These are phyloP conservation scores for Funneliformis caledonium DNA, from an alignment of 371 early-diverging fungal species.

Conservation along the genomic window DNA sequence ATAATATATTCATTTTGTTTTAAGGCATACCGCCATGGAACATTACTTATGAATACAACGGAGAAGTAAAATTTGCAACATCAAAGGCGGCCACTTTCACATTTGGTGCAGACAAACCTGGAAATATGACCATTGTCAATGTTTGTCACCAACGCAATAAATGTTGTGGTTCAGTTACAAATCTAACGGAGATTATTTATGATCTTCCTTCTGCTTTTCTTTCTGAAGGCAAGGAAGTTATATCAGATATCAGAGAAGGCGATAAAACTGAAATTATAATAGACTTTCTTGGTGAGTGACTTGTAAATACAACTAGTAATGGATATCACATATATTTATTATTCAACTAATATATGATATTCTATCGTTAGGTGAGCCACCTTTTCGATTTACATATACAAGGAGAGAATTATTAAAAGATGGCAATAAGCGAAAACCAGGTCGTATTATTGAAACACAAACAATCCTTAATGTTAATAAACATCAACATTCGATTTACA, in stretches of 20 bases:
- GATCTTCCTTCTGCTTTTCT: constrained; percentile 55
- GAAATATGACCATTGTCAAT: constrained; percentile 58
- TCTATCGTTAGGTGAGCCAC: constrained; percentile 47
- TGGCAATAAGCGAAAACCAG: constrained; percentile 47
- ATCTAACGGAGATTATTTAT: constrained; percentile 52
- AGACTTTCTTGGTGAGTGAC: constrained; percentile 47
- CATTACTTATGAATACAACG: constrained; percentile 54
- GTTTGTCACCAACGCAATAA: constrained; percentile 59
- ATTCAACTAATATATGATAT: not conserved
- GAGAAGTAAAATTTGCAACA: constrained; percentile 46
- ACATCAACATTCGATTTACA: constrained; percentile 52
- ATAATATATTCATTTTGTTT: not conserved
- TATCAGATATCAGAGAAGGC: constrained; percentile 58
- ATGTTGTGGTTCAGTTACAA: constrained; percentile 54
- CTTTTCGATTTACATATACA: constrained; percentile 61
- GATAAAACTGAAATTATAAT: constrained; percentile 58
- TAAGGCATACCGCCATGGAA: constrained; percentile 24
- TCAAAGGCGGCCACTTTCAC: constrained; percentile 46
- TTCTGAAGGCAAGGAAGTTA: constrained; percentile 55
- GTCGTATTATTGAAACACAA: constrained; percentile 54
- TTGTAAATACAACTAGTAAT: not conserved
- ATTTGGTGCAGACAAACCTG: constrained; percentile 58
- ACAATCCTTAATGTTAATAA: constrained; percentile 51
- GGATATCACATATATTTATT: not conserved
- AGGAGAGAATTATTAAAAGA: constrained; percentile 55